Base-by-base conservation (phyloP, 345 rosid genomes). In the Gossypium mustelinum region DNA sequence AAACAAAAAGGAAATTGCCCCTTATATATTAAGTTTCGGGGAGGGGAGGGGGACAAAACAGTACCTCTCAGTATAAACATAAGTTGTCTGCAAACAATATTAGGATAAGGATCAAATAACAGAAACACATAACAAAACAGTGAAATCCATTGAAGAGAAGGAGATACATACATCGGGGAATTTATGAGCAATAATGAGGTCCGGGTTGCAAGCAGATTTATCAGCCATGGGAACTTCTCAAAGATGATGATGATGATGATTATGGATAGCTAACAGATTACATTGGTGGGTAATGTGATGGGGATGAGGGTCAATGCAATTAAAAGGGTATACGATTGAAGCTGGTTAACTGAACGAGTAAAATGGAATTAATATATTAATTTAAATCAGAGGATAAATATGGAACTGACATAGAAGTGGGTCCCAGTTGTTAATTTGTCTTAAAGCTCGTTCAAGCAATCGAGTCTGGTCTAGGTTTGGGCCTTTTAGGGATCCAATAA, bases 51-150 rank as follows among this genome's bases (percentile, higher is more conserved):
- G 41, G 7, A 5, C 10, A 6, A 64, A 34, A 59, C 9, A 69
- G 16, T 52, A 93, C 98, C 97, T 91, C 58, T 86, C 98, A 18
- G 87, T 84, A 74, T 91, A 88, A 66, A 68, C 69, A 82, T 47
- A 82, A 22, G 80, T 78, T 44, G 72, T 62, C 98, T 90, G 86
- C 70, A 78, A 50, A 25, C 4, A 12, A 61, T 47, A 75, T 8
- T 51, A 70, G 50, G 56, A 63, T 48, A 25, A 44, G 61, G 17
- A 67, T 17, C 67, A 47, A 39, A 16, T 16, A 41, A 27, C 41
- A 52, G 7, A 11, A 3, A 8, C 17, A 48, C 17, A 14, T 1
- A 16, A 41, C 12, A 8, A 25, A 50, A 48, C 14, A 68, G 22
- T 48, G 57, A 68, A 22, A 57, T 11, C 22, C 18, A 14, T 27